A percentile compares a stretch with the other conserved stretches of the same genome.
Evolutionary conservation across 164 flowering plant species (phyloP).

Genomic region (Paratinospora sagittata): DNA sequence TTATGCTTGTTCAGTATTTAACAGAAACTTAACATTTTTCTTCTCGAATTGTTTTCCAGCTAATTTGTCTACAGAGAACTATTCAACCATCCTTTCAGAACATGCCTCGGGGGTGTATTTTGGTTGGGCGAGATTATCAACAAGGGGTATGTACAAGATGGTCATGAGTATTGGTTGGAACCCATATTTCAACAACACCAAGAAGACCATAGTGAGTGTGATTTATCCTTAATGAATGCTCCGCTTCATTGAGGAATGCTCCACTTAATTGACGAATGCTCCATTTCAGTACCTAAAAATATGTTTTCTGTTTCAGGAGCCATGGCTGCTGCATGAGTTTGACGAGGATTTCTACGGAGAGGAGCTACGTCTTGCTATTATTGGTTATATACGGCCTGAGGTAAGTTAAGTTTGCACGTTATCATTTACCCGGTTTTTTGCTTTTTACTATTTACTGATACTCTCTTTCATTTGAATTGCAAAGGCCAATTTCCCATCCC

Average conservation of each 20-base stretch:
- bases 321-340: conserved; percentile 90
- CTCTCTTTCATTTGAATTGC: conserved; percentile 8
- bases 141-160: conserved; percentile 78
- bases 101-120: conserved; percentile 86
- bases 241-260: neutral
- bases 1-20: neutral
- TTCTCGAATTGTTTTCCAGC: conserved; percentile 41
- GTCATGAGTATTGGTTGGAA: conserved; percentile 99
- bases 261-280: neutral
- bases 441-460: neutral
- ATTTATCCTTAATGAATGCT: neutral
- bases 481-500: conserved; percentile 75
- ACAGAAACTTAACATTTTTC: neutral
- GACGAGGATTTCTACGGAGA: conserved; percentile 88
- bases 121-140: conserved; percentile 89
- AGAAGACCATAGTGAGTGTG: conserved; percentile 85
- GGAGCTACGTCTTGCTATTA: conserved; percentile 66
- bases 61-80: conserved; percentile 66
- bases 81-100: conserved; percentile 48
- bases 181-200: conserved; percentile 80
- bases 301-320: conserved; percentile 51
- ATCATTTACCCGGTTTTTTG: neutral
- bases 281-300: neutral
- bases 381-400: conserved; percentile 92
- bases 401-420: conserved; percentile 25